Percentiles rank a stretch among this genome's conserved stretches.
Evolutionary conservation across 73 alveolate genomes (phyloP).

Genomic region (Diophrys appendiculata): DNA sequence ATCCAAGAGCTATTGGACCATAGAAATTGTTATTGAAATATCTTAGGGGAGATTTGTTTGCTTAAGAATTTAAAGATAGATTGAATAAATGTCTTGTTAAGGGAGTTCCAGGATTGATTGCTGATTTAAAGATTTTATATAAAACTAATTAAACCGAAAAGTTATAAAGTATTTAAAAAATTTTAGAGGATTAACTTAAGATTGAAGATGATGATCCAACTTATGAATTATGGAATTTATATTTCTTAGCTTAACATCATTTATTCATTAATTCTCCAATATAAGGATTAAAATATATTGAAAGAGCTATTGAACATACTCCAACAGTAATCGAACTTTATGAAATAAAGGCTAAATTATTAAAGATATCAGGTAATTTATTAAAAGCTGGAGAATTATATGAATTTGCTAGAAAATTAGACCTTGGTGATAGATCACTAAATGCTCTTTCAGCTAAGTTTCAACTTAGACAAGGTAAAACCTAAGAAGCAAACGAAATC

Average conservation of each 20-base stretch:
- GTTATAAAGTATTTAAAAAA: constrained; percentile 44
- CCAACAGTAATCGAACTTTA: constrained; percentile 89
- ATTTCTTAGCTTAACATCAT: constrained; percentile 79
- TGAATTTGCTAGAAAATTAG: constrained; percentile 88
- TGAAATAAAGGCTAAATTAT: constrained; percentile 79
- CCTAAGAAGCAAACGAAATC: constrained; percentile 75
- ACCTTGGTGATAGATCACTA: constrained; percentile 89
- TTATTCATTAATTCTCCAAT: constrained; percentile 73
- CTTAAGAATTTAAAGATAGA: constrained; percentile 29
- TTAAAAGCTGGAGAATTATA: constrained; percentile 67
- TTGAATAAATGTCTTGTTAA: constrained; percentile 49
- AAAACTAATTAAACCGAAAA: constrained; percentile 25
- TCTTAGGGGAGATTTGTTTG: constrained; percentile 27
- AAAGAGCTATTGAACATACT: constrained; percentile 84
- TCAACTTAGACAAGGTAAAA: constrained; percentile 64
- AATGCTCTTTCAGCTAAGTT: constrained; percentile 84
- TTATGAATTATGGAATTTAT: constrained; percentile 56
- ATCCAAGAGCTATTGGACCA: constrained; percentile 47
- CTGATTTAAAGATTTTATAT: constrained; percentile 63
- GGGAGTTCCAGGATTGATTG: constrained; percentile 68
- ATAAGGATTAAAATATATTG: constrained; percentile 72
- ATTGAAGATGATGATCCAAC: constrained; percentile 60
- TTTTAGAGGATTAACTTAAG: constrained; percentile 17
- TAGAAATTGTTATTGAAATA: constrained; percentile 26
- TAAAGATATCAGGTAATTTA: constrained; percentile 78